phyloP scores from a whole-genome alignment of 305 asterid species.

The Fraxinus floribunda region DNA sequence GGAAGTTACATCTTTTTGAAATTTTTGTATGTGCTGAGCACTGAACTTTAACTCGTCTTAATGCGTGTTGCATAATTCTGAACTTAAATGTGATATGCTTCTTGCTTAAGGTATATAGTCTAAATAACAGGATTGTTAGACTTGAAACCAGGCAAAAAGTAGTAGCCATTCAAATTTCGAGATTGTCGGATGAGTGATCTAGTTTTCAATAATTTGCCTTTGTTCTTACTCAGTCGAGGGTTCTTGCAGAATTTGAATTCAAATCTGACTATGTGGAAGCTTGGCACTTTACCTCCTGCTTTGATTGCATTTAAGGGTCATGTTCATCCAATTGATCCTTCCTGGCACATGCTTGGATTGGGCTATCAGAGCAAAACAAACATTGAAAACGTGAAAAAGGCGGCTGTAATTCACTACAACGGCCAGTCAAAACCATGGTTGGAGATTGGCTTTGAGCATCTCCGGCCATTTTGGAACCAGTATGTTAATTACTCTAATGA shows the following conservation, averaged over 20 bases:
- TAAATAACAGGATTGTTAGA: background rate
- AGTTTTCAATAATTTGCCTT: background rate
- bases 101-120: background rate
- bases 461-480: constrained; percentile 98
- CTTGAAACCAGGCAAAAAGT: background rate
- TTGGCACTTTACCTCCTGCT: constrained; percentile 99
- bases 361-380: constrained; percentile 87
- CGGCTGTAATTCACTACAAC: constrained; percentile 93
- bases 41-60: background rate
- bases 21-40: background rate
- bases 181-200: background rate
- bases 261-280: constrained; percentile 89
- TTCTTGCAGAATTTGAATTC: constrained; percentile 85
- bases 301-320: constrained; percentile 89
- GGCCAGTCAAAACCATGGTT: constrained; percentile 98
- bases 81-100: background rate
- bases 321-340: constrained; percentile 81
- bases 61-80: background rate
- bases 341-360: constrained; percentile 99
- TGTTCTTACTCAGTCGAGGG: background rate
- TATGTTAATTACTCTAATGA: constrained; percentile 89
- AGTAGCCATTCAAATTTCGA: background rate
- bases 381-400: constrained; percentile 65
- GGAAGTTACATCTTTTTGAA: background rate
- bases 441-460: constrained; percentile 96